Evolutionary conservation across 345 rosid species (phyloP), one percentile per base, ranked within the genome.

Genomic region (Euphorbia tirucalli): DNA sequence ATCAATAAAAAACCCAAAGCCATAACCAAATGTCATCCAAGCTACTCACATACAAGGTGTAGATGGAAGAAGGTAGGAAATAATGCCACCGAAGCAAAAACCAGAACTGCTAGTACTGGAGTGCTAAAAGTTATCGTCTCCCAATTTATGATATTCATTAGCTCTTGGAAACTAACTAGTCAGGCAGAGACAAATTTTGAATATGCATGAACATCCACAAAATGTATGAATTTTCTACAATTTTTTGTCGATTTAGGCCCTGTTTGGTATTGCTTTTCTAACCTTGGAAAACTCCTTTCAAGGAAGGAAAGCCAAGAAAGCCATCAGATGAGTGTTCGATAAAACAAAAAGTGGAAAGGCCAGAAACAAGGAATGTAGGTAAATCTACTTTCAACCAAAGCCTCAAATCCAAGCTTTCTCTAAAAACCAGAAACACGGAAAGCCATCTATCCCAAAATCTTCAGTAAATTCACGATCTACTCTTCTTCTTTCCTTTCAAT

Each of bases 31-130:
- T 46, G 94, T 88, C 86, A 95, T 88, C 71, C 99, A 98, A 30
- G 92, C 98, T 63, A 89, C 90, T 98, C 99, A 95, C 96, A 93
- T 92, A 18, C 98, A 95, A 56, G 98, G 99, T 31, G 96, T 74
- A 55, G 99, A 95, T 62, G 99, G 99, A 22, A 95, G 73, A 73
- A 95, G 89, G 88, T 74, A 41, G 99, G 99, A 77, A 95, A 95
- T 52, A 90, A 75, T 63, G 98, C 97, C 63, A 95, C 88, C 1
- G 98, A 89, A 61, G 87, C 85, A 84, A 95, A 86, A 62, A 95
- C 83, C 55, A 95, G 68, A 84, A 90, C 74, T 50, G 89, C 94
- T n/a, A 95, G 85, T 71, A 87, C 85, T 0, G 96, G 99, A 43
- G 87, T 79, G 71, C 96, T 95, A 78, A 95, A 95, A 52, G 93